Base-by-base conservation (phyloP, 2,329 filamentous ascomycete species). In the Botryotinia narcissicola region DNA sequence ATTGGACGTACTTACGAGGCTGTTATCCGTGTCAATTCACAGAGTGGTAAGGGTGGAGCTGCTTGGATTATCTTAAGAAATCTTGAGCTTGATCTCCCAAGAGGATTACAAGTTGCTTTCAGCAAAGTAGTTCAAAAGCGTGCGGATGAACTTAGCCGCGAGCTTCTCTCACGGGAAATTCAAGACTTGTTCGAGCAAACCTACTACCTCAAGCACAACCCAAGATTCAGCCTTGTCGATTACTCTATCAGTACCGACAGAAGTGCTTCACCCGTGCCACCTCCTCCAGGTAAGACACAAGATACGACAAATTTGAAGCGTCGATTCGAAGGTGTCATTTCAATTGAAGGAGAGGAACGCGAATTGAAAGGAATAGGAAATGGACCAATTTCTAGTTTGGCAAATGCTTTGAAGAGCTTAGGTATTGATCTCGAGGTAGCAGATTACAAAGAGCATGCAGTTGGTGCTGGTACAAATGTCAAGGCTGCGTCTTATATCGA, bases 1-100 rank as follows among this genome's bases (percentile, higher is more conserved):
- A 97, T 98, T 76, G 95, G 95, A 69, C 91, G 95, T 73, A 98
- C 91, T n/a, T 98, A 98, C 88, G 95, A 98, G 84, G 95, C 95
- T 74, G 92, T 98, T 81, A 98, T 98, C 81, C 93, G 95, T 74
- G 95, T 98, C 88, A 99, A 98, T 86, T 97, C 93, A 29, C 95
- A 98, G 82, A 93, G 90, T 79, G 95, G 95, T 77, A 98, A 99
- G 85, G 95, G 95, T 75, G 96, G 96, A 78, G 91, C 93, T 74
- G 95, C 95, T 69, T 98, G 93, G 93, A 93, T 98, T 81, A 95
- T 98, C 81, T 91, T 95, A 81, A 91, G 92, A 78, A 92, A 94
- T 80, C 89, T 98, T 75, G 90, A 96, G 80, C 92, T 98, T 79
- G 96, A 98, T 82, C 89, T 98, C 70, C 96, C 96, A 25, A 93